phyloP scores from a whole-genome alignment of 257 asterid species.

The Salvia hispanica region DNA sequence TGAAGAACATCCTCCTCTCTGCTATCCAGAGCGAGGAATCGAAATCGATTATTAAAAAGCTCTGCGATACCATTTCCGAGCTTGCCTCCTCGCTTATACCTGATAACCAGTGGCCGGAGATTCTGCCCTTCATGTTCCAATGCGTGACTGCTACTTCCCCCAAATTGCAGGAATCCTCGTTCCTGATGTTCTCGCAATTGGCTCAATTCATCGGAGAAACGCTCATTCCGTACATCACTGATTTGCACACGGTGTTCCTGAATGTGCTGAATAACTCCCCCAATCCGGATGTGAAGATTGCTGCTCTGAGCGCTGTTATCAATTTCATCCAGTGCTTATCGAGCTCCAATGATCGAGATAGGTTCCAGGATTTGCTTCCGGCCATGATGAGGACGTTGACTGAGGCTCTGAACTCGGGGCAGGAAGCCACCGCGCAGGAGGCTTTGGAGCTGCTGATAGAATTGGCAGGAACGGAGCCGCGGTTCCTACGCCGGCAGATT shows the following conservation, averaged over 20 bases:
- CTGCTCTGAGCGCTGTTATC: slow-evolving; percentile 89
- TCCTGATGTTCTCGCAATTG: slow-evolving; percentile 75
- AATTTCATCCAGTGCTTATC: slow-evolving; percentile 85
- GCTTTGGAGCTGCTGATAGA: slow-evolving; percentile 91
- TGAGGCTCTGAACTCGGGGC: slow-evolving; percentile 78
- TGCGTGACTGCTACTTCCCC: slow-evolving; percentile 71
- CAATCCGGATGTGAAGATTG: slow-evolving; percentile 74
- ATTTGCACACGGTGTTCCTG: slow-evolving; percentile 77
- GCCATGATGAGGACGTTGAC: slow-evolving; percentile 96
- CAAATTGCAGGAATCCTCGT: slow-evolving; percentile 83
- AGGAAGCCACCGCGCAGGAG: slow-evolving; percentile 96
- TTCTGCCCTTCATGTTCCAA: slow-evolving; percentile 88
- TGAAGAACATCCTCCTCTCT: slow-evolving; percentile 54
- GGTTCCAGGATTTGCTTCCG: slow-evolving; percentile 94
- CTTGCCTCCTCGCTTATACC: slow-evolving; percentile 84
- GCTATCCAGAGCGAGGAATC: slow-evolving; percentile 65
- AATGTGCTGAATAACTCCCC: slow-evolving; percentile 62
- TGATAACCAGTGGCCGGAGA: slow-evolving; percentile 83
- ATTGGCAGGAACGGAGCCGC: slow-evolving; percentile 89
- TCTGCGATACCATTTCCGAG: slow-evolving; percentile 88
- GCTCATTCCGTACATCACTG: slow-evolving; percentile 64
- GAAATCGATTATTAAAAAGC: slow-evolving; percentile 56
- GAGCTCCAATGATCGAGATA: slow-evolving; percentile 72
- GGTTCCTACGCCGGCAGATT: slow-evolving; percentile 87
- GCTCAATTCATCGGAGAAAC: slow-evolving; percentile 78